Conservation (phyloP, 148 eudicot species). For the Limonium bicolor region DNA sequence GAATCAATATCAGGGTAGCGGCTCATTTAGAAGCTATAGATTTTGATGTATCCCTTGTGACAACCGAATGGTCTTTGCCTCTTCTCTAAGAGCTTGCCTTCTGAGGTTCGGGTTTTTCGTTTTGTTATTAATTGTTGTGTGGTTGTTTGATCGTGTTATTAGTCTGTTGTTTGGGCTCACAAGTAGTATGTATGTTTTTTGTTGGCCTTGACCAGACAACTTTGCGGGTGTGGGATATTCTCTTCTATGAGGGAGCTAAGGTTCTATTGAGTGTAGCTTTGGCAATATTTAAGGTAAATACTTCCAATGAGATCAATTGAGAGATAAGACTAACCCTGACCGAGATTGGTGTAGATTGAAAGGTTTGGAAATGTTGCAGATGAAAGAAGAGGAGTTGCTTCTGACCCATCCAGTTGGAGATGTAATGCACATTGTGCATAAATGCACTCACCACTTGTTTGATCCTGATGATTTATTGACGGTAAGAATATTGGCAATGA, state of each 20-base stretch:
- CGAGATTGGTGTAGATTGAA: too few species aligned
- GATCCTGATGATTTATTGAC: conserved; percentile 90
- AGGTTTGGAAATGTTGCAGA: conserved; percentile 44
- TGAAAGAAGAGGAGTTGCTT: conserved; percentile 86
- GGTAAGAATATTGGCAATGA: too few species aligned
- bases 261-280: conserved; percentile 78
- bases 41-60: conserved; percentile 89
- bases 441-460: conserved; percentile 77
- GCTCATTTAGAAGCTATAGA: conserved; percentile 84
- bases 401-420: conserved; percentile 68
- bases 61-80: conserved; percentile 98
- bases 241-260: conserved; percentile 88
- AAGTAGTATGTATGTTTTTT: too few species aligned
- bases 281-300: conserved; percentile 82
- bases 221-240: conserved; percentile 93
- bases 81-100: conserved; percentile 94
- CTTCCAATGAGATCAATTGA: too few species aligned
- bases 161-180: too few species aligned
- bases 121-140: too few species aligned
- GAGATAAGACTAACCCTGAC: too few species aligned
- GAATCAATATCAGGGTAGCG: conserved; percentile 69
- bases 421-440: conserved; percentile 70
- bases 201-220: conserved; percentile 44
- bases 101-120: conserved; percentile 46
- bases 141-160: too few species aligned